Percentiles rank a stretch among this genome's conserved stretches.
Conservation (phyloP, 1,284 basidiomycete genomes). For the Microbotryum violaceum region DNA sequence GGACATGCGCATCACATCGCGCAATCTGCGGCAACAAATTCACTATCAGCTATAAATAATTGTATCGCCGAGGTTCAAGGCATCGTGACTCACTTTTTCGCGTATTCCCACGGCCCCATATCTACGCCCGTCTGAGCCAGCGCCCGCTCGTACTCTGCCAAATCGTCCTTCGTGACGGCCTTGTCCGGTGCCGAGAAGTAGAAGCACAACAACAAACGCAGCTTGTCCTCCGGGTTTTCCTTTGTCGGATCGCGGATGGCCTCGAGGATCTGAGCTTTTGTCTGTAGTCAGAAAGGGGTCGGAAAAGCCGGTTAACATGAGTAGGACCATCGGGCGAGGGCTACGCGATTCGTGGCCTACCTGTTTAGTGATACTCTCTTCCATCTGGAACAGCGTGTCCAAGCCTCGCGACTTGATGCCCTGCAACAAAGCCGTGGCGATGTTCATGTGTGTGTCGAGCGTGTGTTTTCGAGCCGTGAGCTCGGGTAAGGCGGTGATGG, state of each 20-base stretch:
- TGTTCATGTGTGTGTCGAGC: slow-evolving; percentile 98
- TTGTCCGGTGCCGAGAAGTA: slow-evolving; percentile 75
- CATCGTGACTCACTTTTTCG: slow-evolving; percentile 56
- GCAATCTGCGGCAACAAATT: slow-evolving; percentile 45
- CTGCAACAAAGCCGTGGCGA: slow-evolving; percentile 89
- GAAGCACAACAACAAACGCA: slow-evolving; percentile 87
- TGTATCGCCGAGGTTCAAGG: not conserved
- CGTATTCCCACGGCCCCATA: slow-evolving; percentile 81
- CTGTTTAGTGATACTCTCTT: slow-evolving; percentile 82
- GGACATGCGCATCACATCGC: slow-evolving; percentile 88
- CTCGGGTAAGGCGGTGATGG: slow-evolving; percentile 96
- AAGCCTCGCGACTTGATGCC: slow-evolving; percentile 92
- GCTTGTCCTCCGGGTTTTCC: slow-evolving; percentile 70
- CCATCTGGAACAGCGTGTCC: slow-evolving; percentile 92
- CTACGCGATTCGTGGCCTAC: slow-evolving; percentile 41
- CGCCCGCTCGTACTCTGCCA: slow-evolving; percentile 78
- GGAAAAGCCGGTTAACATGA: not conserved
- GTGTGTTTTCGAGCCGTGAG: slow-evolving; percentile 92
- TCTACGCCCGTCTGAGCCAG: slow-evolving; percentile 72
- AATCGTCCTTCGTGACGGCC: slow-evolving; percentile 72
- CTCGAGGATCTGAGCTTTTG: slow-evolving; percentile 71
- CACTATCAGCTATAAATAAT: not conserved
- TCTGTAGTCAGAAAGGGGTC: slow-evolving; percentile 46
- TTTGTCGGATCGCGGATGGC: slow-evolving; percentile 59
- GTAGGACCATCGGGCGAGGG: not conserved